Percentiles rank a stretch among this genome's conserved stretches.
These are phyloP conservation scores for Zalaria obscura DNA, from an alignment of 2,329 filamentous ascomycete species.

Conservation along the genomic window DNA sequence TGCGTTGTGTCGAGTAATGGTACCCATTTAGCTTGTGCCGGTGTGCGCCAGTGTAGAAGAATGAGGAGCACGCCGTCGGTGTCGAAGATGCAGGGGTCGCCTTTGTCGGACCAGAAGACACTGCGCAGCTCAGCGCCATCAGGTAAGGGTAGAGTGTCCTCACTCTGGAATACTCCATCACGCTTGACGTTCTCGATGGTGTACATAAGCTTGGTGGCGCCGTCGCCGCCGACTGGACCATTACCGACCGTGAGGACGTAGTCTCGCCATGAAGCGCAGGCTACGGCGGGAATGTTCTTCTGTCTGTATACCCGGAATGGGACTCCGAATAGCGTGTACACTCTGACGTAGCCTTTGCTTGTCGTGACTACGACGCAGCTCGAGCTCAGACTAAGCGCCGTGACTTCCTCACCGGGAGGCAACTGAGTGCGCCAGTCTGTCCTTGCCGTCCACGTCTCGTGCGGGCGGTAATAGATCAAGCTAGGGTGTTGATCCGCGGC, in stretches of 20 bases:
- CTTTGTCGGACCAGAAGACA: conserved; percentile 83
- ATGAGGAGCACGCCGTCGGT: conserved; percentile 78
- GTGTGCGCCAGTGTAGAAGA: conserved; percentile 78
- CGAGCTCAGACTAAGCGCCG: conserved; percentile 79
- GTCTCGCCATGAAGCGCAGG: conserved; percentile 86
- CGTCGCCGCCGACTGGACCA: conserved; percentile 67
- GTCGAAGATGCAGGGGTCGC: conserved; percentile 96
- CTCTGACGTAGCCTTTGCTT: conserved; percentile 71
- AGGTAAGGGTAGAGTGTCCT: conserved; percentile 78
- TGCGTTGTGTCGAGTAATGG: conserved; percentile 82
- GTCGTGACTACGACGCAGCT: conserved; percentile 86
- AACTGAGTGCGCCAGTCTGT: conserved; percentile 81
- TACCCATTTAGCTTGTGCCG: conserved; percentile 77
- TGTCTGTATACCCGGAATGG: conserved; percentile 81
- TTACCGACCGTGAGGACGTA: conserved; percentile 96
- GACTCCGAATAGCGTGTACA: conserved; percentile 86
- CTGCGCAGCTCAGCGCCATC: conserved; percentile 59
- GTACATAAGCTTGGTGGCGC: conserved; percentile 66
- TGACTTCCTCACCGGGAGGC: conserved; percentile 75
- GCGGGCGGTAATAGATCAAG: conserved; percentile 87
- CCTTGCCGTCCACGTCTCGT: conserved; percentile 89
- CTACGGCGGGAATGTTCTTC: conserved; percentile 80
- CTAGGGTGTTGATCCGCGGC: conserved; percentile 53
- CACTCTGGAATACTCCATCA: conserved; percentile 86
- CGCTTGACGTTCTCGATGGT: conserved; percentile 89